phyloP scores from a whole-genome alignment of 2,329 filamentous ascomycete species.

The Lasiodiplodia sp. region DNA sequence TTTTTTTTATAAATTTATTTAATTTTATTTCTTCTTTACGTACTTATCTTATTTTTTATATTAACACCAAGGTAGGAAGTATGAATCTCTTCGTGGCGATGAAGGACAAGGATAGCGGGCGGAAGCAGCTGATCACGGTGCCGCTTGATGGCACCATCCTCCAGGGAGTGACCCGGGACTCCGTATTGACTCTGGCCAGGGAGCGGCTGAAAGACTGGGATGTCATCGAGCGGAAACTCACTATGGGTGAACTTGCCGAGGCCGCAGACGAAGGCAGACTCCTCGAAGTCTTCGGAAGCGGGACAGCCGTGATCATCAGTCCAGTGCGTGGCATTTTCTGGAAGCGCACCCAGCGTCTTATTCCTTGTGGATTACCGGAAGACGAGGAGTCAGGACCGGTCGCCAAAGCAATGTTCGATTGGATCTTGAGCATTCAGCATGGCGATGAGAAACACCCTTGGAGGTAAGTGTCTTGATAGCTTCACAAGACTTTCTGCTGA shows the following conservation, averaged over 20 bases:
- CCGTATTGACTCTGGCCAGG: conserved; percentile 80
- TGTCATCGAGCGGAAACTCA: conserved; percentile 87
- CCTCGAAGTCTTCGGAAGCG: conserved; percentile 91
- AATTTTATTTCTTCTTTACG: no score
- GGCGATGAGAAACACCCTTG: conserved; percentile 91
- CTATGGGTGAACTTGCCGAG: conserved; percentile 83
- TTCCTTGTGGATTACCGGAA: conserved; percentile 83
- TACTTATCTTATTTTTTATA: no score
- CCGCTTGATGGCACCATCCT: conserved; percentile 96
- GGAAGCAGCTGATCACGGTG: conserved; percentile 90
- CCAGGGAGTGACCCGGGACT: conserved; percentile 93
- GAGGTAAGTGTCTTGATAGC: conserved; percentile 66
- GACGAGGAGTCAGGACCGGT: conserved; percentile 87
- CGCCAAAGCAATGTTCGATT: conserved; percentile 87
- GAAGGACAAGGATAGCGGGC: conserved; percentile 83
- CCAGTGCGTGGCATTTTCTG: conserved; percentile 90
- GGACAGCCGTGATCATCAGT: conserved; percentile 92
- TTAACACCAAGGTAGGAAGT: conserved; percentile 93
- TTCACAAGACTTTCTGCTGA: no score
- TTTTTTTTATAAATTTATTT: no score
- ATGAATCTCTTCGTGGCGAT: conserved; percentile 98
- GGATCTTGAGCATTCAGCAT: conserved; percentile 96
- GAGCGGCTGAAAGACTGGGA: conserved; percentile 92
- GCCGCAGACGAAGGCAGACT: conserved; percentile 86
- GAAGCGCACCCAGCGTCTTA: conserved; percentile 70